Percentiles rank a stretch among this genome's conserved stretches.
Evolutionary conservation across 305 asterid species (phyloP).

Genomic region (Salvia sclarea): DNA sequence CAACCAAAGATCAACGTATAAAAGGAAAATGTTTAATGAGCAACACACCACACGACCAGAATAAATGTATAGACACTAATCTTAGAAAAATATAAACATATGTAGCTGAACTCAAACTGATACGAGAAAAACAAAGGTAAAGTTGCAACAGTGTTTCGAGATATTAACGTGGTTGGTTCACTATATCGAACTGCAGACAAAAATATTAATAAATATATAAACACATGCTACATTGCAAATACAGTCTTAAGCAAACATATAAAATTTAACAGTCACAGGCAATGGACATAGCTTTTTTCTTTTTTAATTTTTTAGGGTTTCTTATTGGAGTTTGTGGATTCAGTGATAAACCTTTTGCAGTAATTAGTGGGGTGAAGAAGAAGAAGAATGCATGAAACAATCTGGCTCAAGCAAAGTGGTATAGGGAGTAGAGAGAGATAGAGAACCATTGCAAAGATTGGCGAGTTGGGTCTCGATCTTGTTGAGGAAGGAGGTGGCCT

Average conservation of each 20-base stretch:
- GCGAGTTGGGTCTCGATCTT: constrained; percentile 68
- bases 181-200: background rate
- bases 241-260: constrained; percentile 13
- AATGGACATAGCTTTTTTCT: background rate
- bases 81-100: background rate
- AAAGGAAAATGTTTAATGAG: constrained; percentile 34
- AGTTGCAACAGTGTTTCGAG: constrained; percentile 27
- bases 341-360: background rate
- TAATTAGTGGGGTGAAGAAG: background rate
- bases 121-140: constrained; percentile 18
- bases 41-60: constrained; percentile 29
- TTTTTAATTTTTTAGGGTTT: constrained; percentile 41
- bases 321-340: constrained; percentile 2
- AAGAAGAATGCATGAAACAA: constrained; percentile 29
- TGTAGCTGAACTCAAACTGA: constrained; percentile 29
- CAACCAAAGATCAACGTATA: constrained; percentile 30
- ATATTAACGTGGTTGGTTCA: constrained; percentile 23
- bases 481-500: constrained; percentile 84
- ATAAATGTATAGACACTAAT: background rate
- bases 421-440: background rate
- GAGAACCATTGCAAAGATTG: constrained; percentile 72
- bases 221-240: constrained; percentile 23
- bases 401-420: background rate
- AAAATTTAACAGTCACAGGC: constrained; percentile 1
- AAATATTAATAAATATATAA: constrained; percentile 1